phyloP scores from a whole-genome alignment of 345 rosid genomes.

The Kandelia obovata region DNA sequence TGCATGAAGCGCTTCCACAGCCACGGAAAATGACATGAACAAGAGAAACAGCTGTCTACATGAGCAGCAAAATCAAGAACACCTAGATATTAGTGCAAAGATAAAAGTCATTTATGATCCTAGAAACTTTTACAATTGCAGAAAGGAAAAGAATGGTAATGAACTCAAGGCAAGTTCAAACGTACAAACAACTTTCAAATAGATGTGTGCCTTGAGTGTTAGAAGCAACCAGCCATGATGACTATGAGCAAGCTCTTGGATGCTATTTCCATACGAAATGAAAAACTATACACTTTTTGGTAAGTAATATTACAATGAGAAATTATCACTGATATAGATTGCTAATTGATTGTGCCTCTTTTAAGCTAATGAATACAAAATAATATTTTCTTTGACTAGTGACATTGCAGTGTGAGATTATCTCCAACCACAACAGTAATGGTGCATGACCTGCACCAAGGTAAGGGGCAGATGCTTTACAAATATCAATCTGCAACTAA shows the following conservation, averaged over 20 bases:
- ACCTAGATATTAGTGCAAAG: constrained; percentile 42
- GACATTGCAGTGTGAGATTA: background rate
- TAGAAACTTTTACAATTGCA: background rate
- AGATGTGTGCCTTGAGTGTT: background rate
- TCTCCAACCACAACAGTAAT: too few relatives aligned
- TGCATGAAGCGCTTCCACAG: constrained; percentile 99
- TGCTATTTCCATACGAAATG: too few relatives aligned
- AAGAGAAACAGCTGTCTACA: constrained; percentile 99
- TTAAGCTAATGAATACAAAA: background rate
- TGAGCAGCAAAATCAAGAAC: constrained; percentile 52
- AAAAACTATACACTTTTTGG: too few relatives aligned
- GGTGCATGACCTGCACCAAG: too few relatives aligned
- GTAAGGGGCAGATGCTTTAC: background rate
- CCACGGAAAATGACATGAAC: constrained; percentile 97
- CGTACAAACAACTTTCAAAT: background rate
- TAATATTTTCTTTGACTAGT: background rate
- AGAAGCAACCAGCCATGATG: too few relatives aligned
- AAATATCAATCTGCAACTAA: background rate
- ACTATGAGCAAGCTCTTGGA: too few relatives aligned
- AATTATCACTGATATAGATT: too few relatives aligned
- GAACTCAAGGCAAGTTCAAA: too few relatives aligned
- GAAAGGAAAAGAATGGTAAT: too few relatives aligned
- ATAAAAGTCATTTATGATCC: background rate
- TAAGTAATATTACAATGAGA: too few relatives aligned
- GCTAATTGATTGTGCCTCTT: too few relatives aligned